Base-by-base conservation (phyloP, 164 flowering plant genomes). In the Nymphaea colorata region DNA sequence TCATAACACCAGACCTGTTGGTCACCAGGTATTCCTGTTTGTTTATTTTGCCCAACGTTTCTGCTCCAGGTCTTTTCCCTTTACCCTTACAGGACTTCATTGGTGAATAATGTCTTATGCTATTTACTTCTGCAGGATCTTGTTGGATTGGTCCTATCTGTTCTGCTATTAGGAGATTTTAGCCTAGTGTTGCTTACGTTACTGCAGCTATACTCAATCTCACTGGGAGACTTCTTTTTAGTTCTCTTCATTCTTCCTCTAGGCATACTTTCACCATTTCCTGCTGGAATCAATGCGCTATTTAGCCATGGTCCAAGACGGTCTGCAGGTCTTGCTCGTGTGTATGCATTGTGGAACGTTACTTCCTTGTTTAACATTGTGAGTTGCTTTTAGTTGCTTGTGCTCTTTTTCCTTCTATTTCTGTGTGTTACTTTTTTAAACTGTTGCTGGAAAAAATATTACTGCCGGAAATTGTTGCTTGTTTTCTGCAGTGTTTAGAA, bases 341-440 rank as follows among this genome's bases (percentile, higher is more conserved):
- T 86, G 41, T 91, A 91, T 87, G 96, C 94, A 74, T 69, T 93
- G 70, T 93, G 97, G 98, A 93, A 93, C 71, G 68, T 93, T 44
- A 84, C 88, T 42, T 93, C 98, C 67, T 75, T 88, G 71, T 75
- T 86, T 60, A 93, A 93, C 71, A 91, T 91, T 62, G 98, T 91
- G 87, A 88, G 96, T 82, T 68, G 17, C 71, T 68, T 59, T 55
- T n/a, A n/a, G n/a, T n/a, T 61, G 64, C n/a, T 61, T 17, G 64
- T 17, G 64, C 10, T 4, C 41, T 51, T 51, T 61, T 61, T 17
- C 18, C 64, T 61, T 17, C 25, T 6, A 17, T 61, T 17, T n/a
- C 7, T 61, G 10, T n/a, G 64, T 17, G n/a, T 17, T 61, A 10
- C n/a, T 10, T 61, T 12, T 61, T 17, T 4, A 41, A 2, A 17